Conservation (phyloP, 495 filamentous ascomycete species). For the Xylaria grammica region DNA sequence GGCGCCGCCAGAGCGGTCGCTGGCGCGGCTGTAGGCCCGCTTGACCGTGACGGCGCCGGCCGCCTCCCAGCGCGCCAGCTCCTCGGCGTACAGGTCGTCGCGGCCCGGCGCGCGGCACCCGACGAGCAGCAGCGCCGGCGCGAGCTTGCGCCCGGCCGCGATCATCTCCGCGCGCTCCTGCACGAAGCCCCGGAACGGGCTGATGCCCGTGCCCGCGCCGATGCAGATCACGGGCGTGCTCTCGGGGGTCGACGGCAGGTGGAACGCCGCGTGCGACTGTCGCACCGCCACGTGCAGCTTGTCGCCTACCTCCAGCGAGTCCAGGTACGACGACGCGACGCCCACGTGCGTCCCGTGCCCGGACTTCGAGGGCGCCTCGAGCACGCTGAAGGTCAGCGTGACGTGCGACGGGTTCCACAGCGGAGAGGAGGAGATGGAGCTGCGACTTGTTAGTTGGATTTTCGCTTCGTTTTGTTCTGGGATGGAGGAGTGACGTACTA, state of each 20-base stretch:
- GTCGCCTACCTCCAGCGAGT: conserved; percentile 64
- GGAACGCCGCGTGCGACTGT: conserved; percentile 65
- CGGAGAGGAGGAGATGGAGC: conserved; percentile 78
- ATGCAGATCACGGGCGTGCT: conserved; percentile 71
- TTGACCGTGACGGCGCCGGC: conserved; percentile 63
- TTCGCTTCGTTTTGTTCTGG: background rate
- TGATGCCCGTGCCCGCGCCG: conserved; percentile 60
- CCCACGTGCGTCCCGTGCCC: conserved; percentile 55
- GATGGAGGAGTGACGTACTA: conserved; percentile 49
- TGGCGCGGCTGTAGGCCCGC: conserved; percentile 58
- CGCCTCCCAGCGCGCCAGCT: conserved; percentile 62
- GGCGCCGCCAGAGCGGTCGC: conserved; percentile 44
- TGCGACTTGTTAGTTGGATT: conserved; percentile 25
- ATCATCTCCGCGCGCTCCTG: conserved; percentile 68
- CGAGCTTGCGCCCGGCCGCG: conserved; percentile 57
- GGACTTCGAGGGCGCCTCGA: conserved; percentile 61
- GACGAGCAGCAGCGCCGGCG: conserved; percentile 65
- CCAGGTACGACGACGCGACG: conserved; percentile 66
- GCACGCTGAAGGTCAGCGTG: conserved; percentile 70
- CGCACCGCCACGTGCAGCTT: conserved; percentile 67
- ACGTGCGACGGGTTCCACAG: conserved; percentile 59
- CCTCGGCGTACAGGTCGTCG: conserved; percentile 66
- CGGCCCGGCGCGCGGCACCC: conserved; percentile 63
- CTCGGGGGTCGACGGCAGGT: conserved; percentile 63
- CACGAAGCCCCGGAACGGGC: conserved; percentile 73